A percentile compares a stretch with the other conserved stretches of the same genome.
Evolutionary conservation across 2,329 filamentous ascomycete species (phyloP).

Genomic region (Ceratocystis cacaofunesta): DNA sequence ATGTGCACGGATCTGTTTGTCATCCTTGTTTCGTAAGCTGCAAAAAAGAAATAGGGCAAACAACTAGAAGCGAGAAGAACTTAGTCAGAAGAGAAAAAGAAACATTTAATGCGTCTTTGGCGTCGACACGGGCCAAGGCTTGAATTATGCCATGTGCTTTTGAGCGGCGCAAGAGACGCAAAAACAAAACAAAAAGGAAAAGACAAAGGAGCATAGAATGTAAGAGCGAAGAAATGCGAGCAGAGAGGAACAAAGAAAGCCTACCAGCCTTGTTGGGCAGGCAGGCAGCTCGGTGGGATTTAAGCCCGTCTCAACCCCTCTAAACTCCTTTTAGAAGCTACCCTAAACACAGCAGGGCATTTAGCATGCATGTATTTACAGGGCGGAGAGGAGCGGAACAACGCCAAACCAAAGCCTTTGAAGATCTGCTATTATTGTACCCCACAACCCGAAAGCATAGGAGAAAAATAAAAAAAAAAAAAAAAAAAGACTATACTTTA

Average conservation of each 20-base stretch:
- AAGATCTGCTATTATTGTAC: neutral
- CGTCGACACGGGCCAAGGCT: neutral
- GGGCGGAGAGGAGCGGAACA: constrained; percentile 6
- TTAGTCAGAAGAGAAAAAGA: neutral
- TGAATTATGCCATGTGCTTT: neutral
- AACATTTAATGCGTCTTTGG: neutral
- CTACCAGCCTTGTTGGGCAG: neutral
- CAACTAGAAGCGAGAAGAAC: neutral
- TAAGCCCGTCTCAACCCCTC: neutral
- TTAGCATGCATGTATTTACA: neutral
- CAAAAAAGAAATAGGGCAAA: neutral
- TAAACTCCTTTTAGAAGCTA: neutral
- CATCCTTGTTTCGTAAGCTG: neutral
- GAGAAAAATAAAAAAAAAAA: neutral
- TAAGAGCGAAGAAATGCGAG: neutral
- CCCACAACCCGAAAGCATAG: neutral
- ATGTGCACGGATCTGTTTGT: neutral
- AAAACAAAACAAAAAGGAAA: neutral
- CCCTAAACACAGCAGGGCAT: too few relatives aligned
- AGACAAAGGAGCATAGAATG: neutral
- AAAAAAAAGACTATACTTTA: neutral
- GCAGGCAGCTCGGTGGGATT: neutral
- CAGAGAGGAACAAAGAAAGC: neutral
- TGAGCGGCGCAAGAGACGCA: neutral
- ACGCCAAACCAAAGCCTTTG: neutral